phyloP scores from a whole-genome alignment of 2,329 filamentous ascomycete species.

The Pseudonectria buxi region DNA sequence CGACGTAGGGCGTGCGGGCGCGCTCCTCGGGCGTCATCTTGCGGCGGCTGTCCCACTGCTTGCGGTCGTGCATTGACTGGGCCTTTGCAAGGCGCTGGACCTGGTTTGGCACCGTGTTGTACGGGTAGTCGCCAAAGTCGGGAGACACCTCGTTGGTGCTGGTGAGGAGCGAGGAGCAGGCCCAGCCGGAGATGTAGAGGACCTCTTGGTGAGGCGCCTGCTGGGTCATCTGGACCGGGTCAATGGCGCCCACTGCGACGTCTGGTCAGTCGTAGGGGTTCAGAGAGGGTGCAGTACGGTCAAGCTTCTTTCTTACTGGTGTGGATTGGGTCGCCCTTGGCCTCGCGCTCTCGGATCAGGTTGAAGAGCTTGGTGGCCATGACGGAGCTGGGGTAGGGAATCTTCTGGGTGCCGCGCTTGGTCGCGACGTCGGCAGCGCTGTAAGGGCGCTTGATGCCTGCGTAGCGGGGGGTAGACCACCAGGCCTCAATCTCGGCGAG shows the following conservation, averaged over 20 bases:
- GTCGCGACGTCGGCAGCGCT: constrained; percentile 84
- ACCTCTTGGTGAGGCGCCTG: constrained; percentile 95
- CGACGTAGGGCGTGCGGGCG: constrained; percentile 70
- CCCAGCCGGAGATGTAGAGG: constrained; percentile 94
- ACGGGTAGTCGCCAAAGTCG: constrained; percentile 97
- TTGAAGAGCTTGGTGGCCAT: constrained; percentile 96
- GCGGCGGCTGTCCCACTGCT: constrained; percentile 81
- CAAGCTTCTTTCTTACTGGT: constrained; percentile 72
- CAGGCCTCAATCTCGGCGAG: constrained; percentile 79
- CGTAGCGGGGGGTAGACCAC: constrained; percentile 81
- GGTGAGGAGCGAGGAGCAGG: constrained; percentile 87
- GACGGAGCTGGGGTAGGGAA: constrained; percentile 83
- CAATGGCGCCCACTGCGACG: constrained; percentile 80
- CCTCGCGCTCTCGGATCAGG: constrained; percentile 69
- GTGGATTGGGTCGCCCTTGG: constrained; percentile 81
- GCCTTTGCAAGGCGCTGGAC: constrained; percentile 95
- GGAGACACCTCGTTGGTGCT: constrained; percentile 95
- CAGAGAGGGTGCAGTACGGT: not conserved
- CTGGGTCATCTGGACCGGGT: constrained; percentile 99
- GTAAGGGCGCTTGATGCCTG: constrained; percentile 88
- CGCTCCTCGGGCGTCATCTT: constrained; percentile 71
- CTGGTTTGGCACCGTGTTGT: constrained; percentile 98
- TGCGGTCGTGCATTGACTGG: constrained; percentile 93
- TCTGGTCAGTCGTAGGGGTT: constrained; percentile 7
- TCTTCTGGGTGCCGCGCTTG: constrained; percentile 81